Evolutionary conservation across 2,329 filamentous ascomycete genomes (phyloP), one percentile per base, ranked within the genome.

Genomic region (Claviceps humidiphila): DNA sequence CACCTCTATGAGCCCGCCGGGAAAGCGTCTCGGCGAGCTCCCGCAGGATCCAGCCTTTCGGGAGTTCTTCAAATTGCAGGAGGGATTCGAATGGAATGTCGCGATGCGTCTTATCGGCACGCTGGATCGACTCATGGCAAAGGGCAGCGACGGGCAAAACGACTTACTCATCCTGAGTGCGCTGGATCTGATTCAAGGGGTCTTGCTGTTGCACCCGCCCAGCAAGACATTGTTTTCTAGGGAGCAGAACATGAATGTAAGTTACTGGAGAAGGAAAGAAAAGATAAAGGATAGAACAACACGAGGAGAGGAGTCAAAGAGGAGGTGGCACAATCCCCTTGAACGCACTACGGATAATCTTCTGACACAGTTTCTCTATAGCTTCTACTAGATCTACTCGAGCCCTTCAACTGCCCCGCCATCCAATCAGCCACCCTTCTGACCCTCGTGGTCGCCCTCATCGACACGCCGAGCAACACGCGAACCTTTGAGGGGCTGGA

Each of bases 71-170:
- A 89, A 95, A 66, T 68, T 97, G 58, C 93, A 98, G 68, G 90
- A 97, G 64, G 88, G 90, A 2, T 98, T 98, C 65, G 89, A 97
- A 71, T 97, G 89, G 87, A 98, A 98, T 71, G 88, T 97, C 52
- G 85, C 89, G 14, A 82, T 89, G 70, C 83, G 89, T 55, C 76
- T 97, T 55, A 84, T 95, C 56, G 82, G 84, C 51, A 94, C 88
- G 53, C 80, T 97, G 44, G 89, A 96, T 67, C 79, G 88, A 53
- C 77, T 96, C 48, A 77, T 96, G 62, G 89, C 88, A 45, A 89
- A 89, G 72, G 82, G 84, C 50, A 84, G 81, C 65, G 84, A 89
- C 61, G 87, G 86, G 42, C 83, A 88, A 58, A 93, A 91, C 64
- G 89, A 97, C 66, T 73, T 91, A 54, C 77, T 96, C 61, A 95